Conservation (phyloP, 176 grass and related monocot genomes). For the Carex littledalei region DNA sequence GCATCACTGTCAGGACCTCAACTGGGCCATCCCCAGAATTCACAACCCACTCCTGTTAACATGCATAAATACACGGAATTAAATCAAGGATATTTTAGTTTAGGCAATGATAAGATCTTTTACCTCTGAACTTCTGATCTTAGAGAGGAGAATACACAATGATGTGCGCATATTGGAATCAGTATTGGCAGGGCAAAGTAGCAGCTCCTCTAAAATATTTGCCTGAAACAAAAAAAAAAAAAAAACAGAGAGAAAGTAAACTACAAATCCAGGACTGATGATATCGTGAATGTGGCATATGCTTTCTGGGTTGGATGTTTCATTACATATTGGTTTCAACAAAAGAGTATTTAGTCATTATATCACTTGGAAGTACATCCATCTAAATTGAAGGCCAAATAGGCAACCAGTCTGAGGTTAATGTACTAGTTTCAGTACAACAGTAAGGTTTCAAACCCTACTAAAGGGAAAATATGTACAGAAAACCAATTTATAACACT, state of each 20-base stretch:
- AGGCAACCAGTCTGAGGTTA: not conserved
- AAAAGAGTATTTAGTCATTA: not conserved
- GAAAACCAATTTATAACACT: not conserved
- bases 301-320: not conserved
- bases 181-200: constrained; percentile 37
- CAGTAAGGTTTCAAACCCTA: not conserved
- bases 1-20: constrained; percentile 58
- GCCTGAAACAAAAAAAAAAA: constrained; percentile 30
- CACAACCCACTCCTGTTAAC: constrained; percentile 65
- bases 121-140: constrained; percentile 73
- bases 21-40: constrained; percentile 52
- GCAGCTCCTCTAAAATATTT: constrained; percentile 85
- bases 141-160: constrained; percentile 54
- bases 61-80: constrained; percentile 7
- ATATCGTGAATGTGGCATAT: not conserved
- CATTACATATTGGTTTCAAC: not conserved
- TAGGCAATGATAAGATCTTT: constrained; percentile 31
- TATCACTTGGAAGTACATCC: not conserved
- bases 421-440: not conserved
- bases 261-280: not conserved
- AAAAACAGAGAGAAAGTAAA: not conserved
- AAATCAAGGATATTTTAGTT: not conserved
- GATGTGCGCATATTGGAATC: constrained; percentile 44
- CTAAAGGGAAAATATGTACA: not conserved
- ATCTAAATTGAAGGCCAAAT: not conserved